Conservation (phyloP, 306 rosid genomes). For the Cucurbita moschata region DNA sequence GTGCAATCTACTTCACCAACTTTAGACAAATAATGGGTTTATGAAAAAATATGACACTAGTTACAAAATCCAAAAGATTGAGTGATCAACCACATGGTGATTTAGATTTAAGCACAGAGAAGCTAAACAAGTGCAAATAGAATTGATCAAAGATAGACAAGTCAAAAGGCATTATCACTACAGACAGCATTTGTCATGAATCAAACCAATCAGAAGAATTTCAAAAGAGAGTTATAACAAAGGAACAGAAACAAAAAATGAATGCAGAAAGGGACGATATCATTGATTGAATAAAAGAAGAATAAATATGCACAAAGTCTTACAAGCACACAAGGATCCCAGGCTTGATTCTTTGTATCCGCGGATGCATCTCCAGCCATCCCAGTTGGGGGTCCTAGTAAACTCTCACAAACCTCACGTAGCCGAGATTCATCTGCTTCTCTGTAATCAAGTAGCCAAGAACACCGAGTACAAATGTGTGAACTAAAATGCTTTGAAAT, state of each 20-base stretch:
- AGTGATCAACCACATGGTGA: background rate
- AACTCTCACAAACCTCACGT: constrained; percentile 88
- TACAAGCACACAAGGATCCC: constrained; percentile 95
- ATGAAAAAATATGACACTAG: background rate
- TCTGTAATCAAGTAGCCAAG: constrained; percentile 33
- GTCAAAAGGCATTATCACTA: background rate
- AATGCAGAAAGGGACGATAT: background rate
- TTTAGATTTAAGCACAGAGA: background rate
- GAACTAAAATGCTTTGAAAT: background rate
- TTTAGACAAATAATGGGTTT: background rate
- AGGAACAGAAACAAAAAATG: background rate
- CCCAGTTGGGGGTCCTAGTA: constrained; percentile 97
- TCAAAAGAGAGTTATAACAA: background rate
- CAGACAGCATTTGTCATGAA: background rate
- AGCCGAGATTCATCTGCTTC: constrained; percentile 96
- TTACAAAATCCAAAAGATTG: background rate
- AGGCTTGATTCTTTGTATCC: constrained; percentile 42
- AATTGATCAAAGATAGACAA: background rate
- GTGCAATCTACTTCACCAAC: background rate
- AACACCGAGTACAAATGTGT: background rate
- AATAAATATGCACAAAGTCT: constrained; percentile 11
- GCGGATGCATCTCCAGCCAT: constrained; percentile 53
- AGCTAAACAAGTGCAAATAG: background rate
- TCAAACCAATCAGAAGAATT: background rate
- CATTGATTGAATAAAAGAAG: background rate